phyloP scores from a whole-genome alignment of 805 yeast species.

The Barnettozyma vustinii region DNA sequence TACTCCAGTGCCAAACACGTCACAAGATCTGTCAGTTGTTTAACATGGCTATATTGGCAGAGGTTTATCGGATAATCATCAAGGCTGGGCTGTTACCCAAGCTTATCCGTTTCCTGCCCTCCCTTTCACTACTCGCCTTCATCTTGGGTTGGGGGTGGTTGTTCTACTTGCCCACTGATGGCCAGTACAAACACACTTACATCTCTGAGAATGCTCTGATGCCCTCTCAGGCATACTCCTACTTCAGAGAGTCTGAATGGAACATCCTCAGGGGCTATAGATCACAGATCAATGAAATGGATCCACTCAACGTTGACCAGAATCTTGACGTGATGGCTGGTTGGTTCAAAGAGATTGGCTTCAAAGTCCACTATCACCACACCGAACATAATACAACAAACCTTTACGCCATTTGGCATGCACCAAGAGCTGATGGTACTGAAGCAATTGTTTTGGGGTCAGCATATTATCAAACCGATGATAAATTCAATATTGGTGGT shows the following conservation, averaged over 20 bases:
- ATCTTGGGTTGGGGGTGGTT: constrained; percentile 53
- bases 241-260: constrained; percentile 94
- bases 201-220: constrained; percentile 93
- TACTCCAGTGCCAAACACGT: no score
- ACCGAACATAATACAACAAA: constrained; percentile 38
- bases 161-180: constrained; percentile 67
- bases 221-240: constrained; percentile 93
- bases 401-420: constrained; percentile 79
- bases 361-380: constrained; percentile 47
- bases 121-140: constrained; percentile 36
- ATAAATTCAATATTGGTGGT: constrained; percentile 71
- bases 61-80: constrained; percentile 37
- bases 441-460: constrained; percentile 89
- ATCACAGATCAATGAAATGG: constrained; percentile 33
- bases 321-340: constrained; percentile 39
- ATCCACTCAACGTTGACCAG: constrained; percentile 26
- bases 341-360: constrained; percentile 72
- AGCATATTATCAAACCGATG: constrained; percentile 75
- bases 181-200: constrained; percentile 78
- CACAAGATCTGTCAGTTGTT: background rate
- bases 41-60: constrained; percentile 40
- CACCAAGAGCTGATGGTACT: constrained; percentile 94
- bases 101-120: constrained; percentile 37
- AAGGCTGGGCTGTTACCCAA: constrained; percentile 43
- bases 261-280: constrained; percentile 82